Base-by-base conservation (phyloP, 2,329 filamentous ascomycete species). In the Penicillium psychrosexuale region DNA sequence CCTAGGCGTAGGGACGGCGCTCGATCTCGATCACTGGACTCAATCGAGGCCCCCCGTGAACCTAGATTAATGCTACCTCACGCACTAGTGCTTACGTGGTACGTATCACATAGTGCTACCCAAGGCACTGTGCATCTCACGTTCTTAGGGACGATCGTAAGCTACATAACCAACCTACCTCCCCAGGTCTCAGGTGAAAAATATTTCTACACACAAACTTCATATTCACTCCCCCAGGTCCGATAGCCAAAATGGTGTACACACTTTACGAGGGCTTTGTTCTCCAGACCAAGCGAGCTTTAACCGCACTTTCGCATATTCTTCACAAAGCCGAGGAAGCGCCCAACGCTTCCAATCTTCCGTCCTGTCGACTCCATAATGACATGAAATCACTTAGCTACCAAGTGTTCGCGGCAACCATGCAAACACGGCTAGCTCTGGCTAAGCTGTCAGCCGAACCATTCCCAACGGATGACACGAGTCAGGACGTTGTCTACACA, bases 191-290 rank as follows among this genome's bases (percentile, higher is more conserved):
- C 8, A 28, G 27, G 8, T 8, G 7, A 2, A 8, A 8, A 7
- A 28, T 8, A 24, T 28, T 28, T 28, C 27, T 28, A 8, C 7
- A 28, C 27, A 28, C 27, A 28, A 28, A 9, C 27, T 9, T 28
- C 27, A 28, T 28, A 8, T 8, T 8, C 15, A 43, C 9, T 9
- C 5, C 40, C 15, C 5, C 24, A n/a, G 5, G n/a, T 43, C 27
- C 27, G 27, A 28, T 8, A 8, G 9, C 40, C 24, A 43, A 24
- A 5, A 56, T 56, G 53, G 13, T 19, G 9, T 56, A 56, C 33
- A 56, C 53, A 1, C 17, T 56, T 46, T 56, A 56, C 37, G 48
- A 56, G 33, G 48, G 53, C 48, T 56, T 56, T 47, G 48, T 56
- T 36, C 53, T 56, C 43, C 53, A 56, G 19, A 28, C 53, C 44